These are phyloP conservation scores for Lipomyces spencermartinsiae DNA, from an alignment of 805 yeast species.

Conservation along the genomic window DNA sequence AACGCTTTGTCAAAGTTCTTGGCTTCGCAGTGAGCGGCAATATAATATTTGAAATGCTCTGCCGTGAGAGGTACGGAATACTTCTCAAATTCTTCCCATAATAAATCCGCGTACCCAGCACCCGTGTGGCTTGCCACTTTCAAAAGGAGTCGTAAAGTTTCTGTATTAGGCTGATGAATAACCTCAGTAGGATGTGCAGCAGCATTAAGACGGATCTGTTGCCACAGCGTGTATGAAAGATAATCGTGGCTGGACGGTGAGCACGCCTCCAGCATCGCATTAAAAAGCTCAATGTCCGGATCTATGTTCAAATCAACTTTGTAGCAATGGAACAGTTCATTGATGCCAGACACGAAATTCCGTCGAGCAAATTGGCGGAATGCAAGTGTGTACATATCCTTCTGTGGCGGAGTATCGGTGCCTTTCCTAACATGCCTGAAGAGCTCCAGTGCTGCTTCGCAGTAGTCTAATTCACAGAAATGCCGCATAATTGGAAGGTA, in stretches of 20 bases:
- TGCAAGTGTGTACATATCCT: slow-evolving; percentile 64
- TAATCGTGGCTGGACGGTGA: slow-evolving; percentile 60
- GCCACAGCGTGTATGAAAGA: slow-evolving; percentile 65
- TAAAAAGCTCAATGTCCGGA: slow-evolving; percentile 63
- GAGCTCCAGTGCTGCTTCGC: slow-evolving; percentile 66
- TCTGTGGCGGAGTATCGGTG: slow-evolving; percentile 34
- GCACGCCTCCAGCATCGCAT: slow-evolving; percentile 69
- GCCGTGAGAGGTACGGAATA: slow-evolving; percentile 61
- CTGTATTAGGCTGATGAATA: slow-evolving; percentile 54
- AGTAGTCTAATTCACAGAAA: slow-evolving; percentile 59
- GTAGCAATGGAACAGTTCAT: slow-evolving; percentile 65
- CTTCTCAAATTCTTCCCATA: slow-evolving; percentile 64
- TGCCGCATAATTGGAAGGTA: slow-evolving; percentile 65
- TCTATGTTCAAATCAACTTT: slow-evolving; percentile 66
- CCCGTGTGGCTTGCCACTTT: slow-evolving; percentile 63
- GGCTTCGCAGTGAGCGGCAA: slow-evolving; percentile 73
- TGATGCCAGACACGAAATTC: slow-evolving; percentile 68
- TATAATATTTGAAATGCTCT: slow-evolving; percentile 61
- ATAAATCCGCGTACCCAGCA: slow-evolving; percentile 60
- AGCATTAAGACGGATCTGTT: slow-evolving; percentile 62
- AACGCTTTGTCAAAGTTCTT: slow-evolving; percentile 66
- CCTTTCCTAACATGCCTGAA: slow-evolving; percentile 63
- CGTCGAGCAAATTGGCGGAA: slow-evolving; percentile 66
- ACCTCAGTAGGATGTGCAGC: slow-evolving; percentile 50
- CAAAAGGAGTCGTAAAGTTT: slow-evolving; percentile 70